Conservation (phyloP, 2,329 filamentous ascomycete genomes). For the Colletotrichum lini region DNA sequence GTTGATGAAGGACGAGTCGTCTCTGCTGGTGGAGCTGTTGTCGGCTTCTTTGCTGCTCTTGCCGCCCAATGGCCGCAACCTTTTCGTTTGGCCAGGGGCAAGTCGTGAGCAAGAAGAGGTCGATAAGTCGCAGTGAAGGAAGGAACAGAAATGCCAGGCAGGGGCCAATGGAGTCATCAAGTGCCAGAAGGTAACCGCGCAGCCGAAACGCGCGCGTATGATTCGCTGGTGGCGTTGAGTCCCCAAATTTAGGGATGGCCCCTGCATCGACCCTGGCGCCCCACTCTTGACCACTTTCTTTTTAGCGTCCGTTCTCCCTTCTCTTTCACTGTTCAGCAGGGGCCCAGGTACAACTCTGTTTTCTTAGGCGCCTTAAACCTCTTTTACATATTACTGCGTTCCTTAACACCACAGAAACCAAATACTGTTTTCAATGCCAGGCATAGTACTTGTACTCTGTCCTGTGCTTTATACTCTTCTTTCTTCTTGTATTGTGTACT, state of each 20-base stretch:
- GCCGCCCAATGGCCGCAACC: neutral
- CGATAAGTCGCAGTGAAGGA: slow-evolving; percentile 26
- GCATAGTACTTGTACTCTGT: too few relatives aligned
- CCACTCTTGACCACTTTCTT: slow-evolving; percentile 14
- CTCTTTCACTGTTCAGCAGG: slow-evolving; percentile 22
- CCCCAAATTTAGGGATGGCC: slow-evolving; percentile 24
- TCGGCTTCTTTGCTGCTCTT: neutral
- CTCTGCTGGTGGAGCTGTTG: slow-evolving; percentile 7
- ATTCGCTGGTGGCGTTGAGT: slow-evolving; percentile 28
- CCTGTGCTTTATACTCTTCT: too few relatives aligned
- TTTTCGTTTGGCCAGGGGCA: neutral
- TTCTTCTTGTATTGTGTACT: too few relatives aligned
- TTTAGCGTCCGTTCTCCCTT: slow-evolving; percentile 29
- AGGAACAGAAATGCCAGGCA: neutral
- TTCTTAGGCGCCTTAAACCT: slow-evolving; percentile 19
- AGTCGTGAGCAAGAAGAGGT: slow-evolving; percentile 1
- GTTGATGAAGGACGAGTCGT: slow-evolving; percentile 49
- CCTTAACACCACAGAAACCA: too few relatives aligned
- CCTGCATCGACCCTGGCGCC: slow-evolving; percentile 21
- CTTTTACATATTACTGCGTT: neutral
- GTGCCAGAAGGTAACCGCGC: slow-evolving; percentile 41
- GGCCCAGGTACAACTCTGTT: slow-evolving; percentile 1
- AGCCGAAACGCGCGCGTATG: slow-evolving; percentile 39
- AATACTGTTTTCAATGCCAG: too few relatives aligned
- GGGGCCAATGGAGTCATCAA: slow-evolving; percentile 6